Evolutionary conservation across 805 yeast species (phyloP).

Genomic region (Schizosaccharomyces lindneri): DNA sequence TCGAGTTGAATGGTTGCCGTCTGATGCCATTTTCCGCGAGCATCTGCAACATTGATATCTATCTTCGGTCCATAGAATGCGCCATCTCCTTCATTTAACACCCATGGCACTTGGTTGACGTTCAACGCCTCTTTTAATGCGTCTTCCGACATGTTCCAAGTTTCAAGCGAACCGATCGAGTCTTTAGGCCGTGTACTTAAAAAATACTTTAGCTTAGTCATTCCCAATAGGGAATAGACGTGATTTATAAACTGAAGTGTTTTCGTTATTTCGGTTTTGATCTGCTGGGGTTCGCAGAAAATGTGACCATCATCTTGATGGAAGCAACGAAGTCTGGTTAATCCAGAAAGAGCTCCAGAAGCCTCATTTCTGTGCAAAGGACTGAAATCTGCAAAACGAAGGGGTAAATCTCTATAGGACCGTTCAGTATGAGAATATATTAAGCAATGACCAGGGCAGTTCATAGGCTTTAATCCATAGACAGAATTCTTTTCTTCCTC

Average conservation of each 20-base stretch:
- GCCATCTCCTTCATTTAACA: constrained; percentile 80
- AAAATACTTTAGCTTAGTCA: constrained; percentile 30
- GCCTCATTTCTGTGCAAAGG: constrained; percentile 86
- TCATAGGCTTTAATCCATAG: constrained; percentile 81
- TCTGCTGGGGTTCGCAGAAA: constrained; percentile 61
- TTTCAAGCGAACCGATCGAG: constrained; percentile 46
- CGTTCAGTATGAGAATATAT: constrained; percentile 51
- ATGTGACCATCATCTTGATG: constrained; percentile 98
- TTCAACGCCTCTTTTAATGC: constrained; percentile 37
- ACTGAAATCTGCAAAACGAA: constrained; percentile 68
- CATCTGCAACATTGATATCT: constrained; percentile 35
- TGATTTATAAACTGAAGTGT: constrained; percentile 51
- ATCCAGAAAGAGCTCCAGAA: constrained; percentile 77
- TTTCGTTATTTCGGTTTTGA: constrained; percentile 42
- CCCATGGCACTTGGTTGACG: constrained; percentile 33
- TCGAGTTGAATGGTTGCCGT: constrained; percentile 96
- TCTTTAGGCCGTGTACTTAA: constrained; percentile 67
- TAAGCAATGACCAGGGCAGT: constrained; percentile 82
- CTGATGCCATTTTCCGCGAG: constrained; percentile 89
- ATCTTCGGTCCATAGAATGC: constrained; percentile 38
- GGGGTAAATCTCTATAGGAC: constrained; percentile 67
- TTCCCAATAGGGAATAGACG: constrained; percentile 46
- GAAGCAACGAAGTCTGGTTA: constrained; percentile 78
- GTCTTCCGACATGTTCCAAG: constrained; percentile 67
- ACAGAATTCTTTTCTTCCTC: constrained; percentile 40